Evolutionary conservation across 108 stramenopile species (phyloP), one percentile per base, ranked within the genome.

Genomic region (Cyclotella sp.): DNA sequence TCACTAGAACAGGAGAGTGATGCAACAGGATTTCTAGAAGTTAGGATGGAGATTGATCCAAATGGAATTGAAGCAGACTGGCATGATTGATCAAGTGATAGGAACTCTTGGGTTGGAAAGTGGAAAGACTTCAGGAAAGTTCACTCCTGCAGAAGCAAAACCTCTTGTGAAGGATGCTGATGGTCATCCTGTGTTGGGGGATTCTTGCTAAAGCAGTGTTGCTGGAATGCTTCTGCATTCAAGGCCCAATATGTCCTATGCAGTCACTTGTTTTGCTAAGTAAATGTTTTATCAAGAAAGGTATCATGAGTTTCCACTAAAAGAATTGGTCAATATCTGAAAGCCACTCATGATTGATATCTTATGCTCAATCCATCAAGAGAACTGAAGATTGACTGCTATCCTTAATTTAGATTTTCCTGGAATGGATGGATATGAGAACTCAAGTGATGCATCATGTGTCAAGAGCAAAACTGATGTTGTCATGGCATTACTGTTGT

Each of bases 191-290:
- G 4, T 3, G 3, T 14, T 2, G 26, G 55, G 24, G 19, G 9
- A 21, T 26, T 58, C 22, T 5, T 13, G 26, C 55, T 58, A 26
- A 13, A 1, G 19, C 24, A 26, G 2, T 3, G 21, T 58, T 1
- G 55, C 22, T 58, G 55, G 55, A 13, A 54, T 54, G 53, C n/a
- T 54, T 12, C 21, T 54, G 8, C 55, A 58, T 28, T 7, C 55
- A 14, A 21, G 24, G 4, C 55, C 55, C 12, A 21, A 24, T 3
- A 7, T 58, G 1, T 1, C 55, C 13, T 58, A 21, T 28, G 26
- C 26, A 24, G 55, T 58, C 13, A 26, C 7, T 13, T 1, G 55
- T 28, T 13, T 1, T 26, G 55, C 24, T 58, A 24, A 1, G 5
- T 58, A 58, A 5, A 34, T 28, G 26, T 58, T 58, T 2, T 26